phyloP scores from a whole-genome alignment of 2,329 filamentous ascomycete species.

The Trichoderma pleuroti region DNA sequence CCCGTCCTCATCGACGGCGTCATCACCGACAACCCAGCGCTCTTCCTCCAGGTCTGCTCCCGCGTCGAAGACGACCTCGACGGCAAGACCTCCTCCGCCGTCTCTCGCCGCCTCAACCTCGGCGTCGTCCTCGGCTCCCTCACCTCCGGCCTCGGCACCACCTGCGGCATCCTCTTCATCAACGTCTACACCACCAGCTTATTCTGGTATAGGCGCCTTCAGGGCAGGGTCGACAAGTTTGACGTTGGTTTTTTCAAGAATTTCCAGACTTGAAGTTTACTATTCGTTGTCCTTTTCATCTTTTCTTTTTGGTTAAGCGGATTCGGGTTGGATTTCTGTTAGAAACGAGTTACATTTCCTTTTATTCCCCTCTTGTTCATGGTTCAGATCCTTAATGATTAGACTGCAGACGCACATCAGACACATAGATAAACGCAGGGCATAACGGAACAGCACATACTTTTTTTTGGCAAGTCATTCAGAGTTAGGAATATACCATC shows the following conservation, averaged over 20 bases:
- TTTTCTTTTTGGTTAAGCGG: background rate
- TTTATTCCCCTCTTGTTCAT: background rate
- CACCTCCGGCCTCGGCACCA: constrained; percentile 15
- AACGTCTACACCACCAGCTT: constrained; percentile 19
- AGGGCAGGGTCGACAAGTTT: constrained; percentile 11
- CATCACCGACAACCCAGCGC: constrained; percentile 76
- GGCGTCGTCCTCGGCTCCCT: constrained; percentile 20
- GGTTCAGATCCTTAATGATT: background rate
- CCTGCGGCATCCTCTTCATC: constrained; percentile 16
- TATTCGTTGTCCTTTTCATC: too few relatives aligned
- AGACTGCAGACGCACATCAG: background rate
- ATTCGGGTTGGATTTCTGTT: background rate
- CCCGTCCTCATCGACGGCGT: constrained; percentile 64
- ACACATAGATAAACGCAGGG: constrained; percentile 1
- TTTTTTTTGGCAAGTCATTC: background rate
- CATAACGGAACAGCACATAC: background rate
- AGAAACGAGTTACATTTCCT: background rate
- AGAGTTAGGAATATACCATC: background rate
- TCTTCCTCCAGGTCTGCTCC: constrained; percentile 60
- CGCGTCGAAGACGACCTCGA: constrained; percentile 36
- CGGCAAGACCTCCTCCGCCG: constrained; percentile 17
- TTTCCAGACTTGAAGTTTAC: background rate
- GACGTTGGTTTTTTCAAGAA: constrained; percentile 6
- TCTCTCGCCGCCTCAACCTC: background rate
- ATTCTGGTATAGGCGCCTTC: constrained; percentile 2